phyloP scores from a whole-genome alignment of 2,329 filamentous ascomycete species.

The Bisporella sp. region DNA sequence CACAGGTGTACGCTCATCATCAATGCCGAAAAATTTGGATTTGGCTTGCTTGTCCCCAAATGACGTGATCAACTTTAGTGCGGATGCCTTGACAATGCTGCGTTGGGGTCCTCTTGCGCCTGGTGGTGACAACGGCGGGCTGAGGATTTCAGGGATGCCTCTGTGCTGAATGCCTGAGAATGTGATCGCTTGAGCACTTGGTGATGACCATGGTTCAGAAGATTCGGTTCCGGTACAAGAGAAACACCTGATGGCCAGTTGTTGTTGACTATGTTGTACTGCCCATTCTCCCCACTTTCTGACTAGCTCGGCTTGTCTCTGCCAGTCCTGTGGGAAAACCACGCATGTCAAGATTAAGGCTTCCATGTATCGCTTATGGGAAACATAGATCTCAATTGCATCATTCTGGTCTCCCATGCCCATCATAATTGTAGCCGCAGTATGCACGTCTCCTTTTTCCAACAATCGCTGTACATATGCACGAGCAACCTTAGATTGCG shows the following conservation, averaged over 20 bases:
- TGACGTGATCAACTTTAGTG: conserved; percentile 85
- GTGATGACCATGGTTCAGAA: conserved; percentile 81
- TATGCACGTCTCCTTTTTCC: conserved; percentile 84
- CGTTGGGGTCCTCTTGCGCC: conserved; percentile 51
- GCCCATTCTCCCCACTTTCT: conserved; percentile 94
- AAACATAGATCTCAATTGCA: conserved; percentile 93
- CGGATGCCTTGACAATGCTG: conserved; percentile 69
- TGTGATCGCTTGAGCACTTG: conserved; percentile 60
- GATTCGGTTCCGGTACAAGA: conserved; percentile 84
- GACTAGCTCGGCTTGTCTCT: conserved; percentile 78
- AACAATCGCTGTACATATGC: conserved; percentile 86
- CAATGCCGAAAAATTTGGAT: conserved; percentile 56
- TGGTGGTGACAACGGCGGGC: conserved; percentile 69
- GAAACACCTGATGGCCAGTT: conserved; percentile 87
- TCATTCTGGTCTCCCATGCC: conserved; percentile 90
- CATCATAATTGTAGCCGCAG: conserved; percentile 85
- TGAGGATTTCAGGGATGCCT: conserved; percentile 54
- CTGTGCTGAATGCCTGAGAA: conserved; percentile 51
- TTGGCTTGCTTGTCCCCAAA: conserved; percentile 62
- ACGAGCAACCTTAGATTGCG: conserved; percentile 84
- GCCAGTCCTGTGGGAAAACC: conserved; percentile 80
- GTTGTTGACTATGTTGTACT: conserved; percentile 77
- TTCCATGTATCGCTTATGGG: conserved; percentile 87
- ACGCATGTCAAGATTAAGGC: conserved; percentile 83
- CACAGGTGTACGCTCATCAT: conserved; percentile 64